Conservation (phyloP, 768 basidiomycete genomes). For the Amanita phalloides region DNA sequence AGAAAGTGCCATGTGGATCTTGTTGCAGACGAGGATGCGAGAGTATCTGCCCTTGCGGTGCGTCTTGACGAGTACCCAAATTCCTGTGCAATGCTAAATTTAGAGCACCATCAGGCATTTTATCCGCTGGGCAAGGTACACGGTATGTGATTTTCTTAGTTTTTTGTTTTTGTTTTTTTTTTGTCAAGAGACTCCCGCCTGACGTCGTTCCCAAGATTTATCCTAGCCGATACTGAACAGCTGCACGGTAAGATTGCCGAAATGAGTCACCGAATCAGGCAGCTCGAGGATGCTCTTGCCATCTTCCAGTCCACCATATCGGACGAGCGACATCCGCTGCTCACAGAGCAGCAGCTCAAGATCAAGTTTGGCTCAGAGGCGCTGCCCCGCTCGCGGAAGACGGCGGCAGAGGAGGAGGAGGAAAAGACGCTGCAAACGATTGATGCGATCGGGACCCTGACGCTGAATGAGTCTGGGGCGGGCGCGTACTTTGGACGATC, state of each 20-base stretch:
- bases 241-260: conserved; percentile 56
- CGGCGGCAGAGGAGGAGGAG: conserved; percentile 20
- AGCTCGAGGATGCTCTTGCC: conserved; percentile 58
- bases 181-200: background rate
- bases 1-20: conserved; percentile 39
- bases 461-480: conserved; percentile 45
- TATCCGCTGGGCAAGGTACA: conserved; percentile 43
- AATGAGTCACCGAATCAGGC: conserved; percentile 59
- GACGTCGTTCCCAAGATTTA: conserved; percentile 26
- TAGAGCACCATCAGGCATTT: conserved; percentile 21
- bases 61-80: conserved; percentile 4
- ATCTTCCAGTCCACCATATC: conserved; percentile 49
- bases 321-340: conserved; percentile 47
- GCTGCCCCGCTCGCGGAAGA: conserved; percentile 12
- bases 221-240: conserved; percentile 55
- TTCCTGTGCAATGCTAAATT: background rate
- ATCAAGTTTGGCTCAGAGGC: conserved; percentile 50
- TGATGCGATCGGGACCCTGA: conserved; percentile 55
- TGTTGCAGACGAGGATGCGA: conserved; percentile 49
- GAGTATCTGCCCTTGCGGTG: conserved; percentile 54
- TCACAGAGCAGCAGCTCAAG: conserved; percentile 40
- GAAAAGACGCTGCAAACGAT: conserved; percentile 24
- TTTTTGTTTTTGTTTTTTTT: conserved; percentile 5
- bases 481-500: conserved; percentile 57
- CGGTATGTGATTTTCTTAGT: conserved; percentile 17